Evolutionary conservation across 2,329 filamentous ascomycete genomes (phyloP).

Genomic region (Apiospora sp.): DNA sequence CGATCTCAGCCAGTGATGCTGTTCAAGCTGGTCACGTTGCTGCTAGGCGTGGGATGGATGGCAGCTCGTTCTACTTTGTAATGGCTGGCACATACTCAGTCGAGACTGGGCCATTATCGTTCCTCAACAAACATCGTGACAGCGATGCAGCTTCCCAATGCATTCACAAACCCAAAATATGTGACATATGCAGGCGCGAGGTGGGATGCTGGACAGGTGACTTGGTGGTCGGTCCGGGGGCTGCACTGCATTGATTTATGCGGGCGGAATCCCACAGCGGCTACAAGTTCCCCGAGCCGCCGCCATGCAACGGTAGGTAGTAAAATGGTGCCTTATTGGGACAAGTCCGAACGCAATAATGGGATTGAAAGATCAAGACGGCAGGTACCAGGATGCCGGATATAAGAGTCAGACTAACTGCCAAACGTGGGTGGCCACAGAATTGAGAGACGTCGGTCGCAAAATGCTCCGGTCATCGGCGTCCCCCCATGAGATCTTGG

Average conservation of each 20-base stretch:
- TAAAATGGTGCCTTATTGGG: background rate
- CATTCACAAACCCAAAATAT: background rate
- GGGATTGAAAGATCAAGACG: background rate
- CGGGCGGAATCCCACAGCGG: background rate
- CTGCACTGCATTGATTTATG: background rate
- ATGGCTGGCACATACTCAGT: too few relatives aligned
- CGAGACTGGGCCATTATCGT: too few relatives aligned
- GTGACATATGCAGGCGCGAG: background rate
- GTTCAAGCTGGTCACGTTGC: background rate
- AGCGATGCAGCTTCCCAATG: too few relatives aligned
- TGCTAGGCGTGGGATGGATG: background rate
- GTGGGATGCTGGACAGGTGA: background rate
- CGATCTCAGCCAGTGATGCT: background rate
- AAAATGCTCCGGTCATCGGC: constrained; percentile 2
- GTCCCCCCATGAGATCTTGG: background rate
- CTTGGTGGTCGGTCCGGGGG: background rate
- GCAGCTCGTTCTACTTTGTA: background rate
- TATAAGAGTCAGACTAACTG: background rate
- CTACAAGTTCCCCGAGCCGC: background rate
- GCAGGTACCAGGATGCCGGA: background rate
- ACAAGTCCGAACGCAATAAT: background rate
- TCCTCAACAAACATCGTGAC: background rate
- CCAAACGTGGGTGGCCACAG: background rate
- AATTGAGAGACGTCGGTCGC: background rate
- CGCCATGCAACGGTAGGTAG: background rate